A percentile compares a stretch with the other conserved stretches of the same genome.
Conservation (phyloP, 371 early-diverging fungal genomes). For the Mortierella sp. region DNA sequence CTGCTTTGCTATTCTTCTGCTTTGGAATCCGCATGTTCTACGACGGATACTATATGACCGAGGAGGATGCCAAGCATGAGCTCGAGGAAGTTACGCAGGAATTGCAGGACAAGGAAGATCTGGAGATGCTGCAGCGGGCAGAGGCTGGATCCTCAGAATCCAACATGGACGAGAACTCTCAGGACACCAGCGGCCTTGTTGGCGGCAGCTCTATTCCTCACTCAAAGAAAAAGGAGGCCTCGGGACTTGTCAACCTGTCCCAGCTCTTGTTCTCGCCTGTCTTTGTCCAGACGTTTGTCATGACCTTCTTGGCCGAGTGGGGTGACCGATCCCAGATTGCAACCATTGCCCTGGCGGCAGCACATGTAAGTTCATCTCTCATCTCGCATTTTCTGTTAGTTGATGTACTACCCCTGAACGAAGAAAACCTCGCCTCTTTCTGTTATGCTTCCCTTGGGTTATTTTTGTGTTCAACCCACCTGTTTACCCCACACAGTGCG, state of each 20-base stretch:
- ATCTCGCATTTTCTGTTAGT: neutral
- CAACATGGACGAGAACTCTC: conserved; percentile 41
- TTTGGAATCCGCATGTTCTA: conserved; percentile 93
- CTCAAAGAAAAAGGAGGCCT: conserved; percentile 30
- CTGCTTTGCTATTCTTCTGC: conserved; percentile 87
- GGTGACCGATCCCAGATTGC: conserved; percentile 96
- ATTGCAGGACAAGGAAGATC: conserved; percentile 83
- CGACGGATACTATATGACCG: conserved; percentile 91
- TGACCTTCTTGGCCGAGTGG: conserved; percentile 98
- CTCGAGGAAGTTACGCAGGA: conserved; percentile 91
- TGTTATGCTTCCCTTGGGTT: neutral
- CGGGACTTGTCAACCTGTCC: conserved; percentile 71
- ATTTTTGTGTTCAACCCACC: conserved; percentile 1
- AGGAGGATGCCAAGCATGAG: conserved; percentile 90
- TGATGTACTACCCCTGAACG: neutral
- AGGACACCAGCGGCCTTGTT: conserved; percentile 26
- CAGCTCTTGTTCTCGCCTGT: conserved; percentile 89
- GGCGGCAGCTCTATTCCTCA: conserved; percentile 9
- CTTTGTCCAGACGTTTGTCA: conserved; percentile 94
- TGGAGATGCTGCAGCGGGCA: conserved; percentile 69
- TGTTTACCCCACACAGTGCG: conserved; percentile 1
- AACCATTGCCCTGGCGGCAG: conserved; percentile 96
- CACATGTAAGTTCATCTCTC: conserved; percentile 71
- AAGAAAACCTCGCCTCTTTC: neutral
- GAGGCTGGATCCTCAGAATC: conserved; percentile 59